Conservation (phyloP, 2,329 filamentous ascomycete species). For the Pyrenochaeta sp. region DNA sequence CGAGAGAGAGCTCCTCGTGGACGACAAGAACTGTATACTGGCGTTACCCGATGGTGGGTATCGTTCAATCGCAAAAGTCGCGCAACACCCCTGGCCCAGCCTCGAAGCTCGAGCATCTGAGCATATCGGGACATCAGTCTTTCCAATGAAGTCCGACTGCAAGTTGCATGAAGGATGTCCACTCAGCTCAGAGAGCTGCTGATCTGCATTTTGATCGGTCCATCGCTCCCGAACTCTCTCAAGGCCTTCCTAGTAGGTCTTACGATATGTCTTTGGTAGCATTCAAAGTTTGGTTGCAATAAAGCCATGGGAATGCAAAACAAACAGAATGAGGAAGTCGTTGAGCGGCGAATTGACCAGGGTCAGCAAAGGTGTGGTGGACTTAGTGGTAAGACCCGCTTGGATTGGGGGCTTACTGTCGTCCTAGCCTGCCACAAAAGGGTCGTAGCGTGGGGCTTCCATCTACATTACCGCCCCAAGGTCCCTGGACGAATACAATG, state of each 20-base stretch:
- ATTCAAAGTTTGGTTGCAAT: not conserved
- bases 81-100: conserved; percentile 21
- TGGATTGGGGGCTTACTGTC: conserved; percentile 13
- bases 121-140: conserved; percentile 14
- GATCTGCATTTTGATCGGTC: not conserved
- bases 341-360: conserved; percentile 19
- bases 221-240: conserved; percentile 3
- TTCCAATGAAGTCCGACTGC: conserved; percentile 7
- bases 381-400: conserved; percentile 8
- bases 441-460: conserved; percentile 16
- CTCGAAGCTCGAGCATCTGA: conserved; percentile 16
- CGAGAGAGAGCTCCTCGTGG: conserved; percentile 3
- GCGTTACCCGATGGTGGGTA: conserved; percentile 14
- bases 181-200: not conserved
- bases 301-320: conserved; percentile 15
- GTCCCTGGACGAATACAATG: conserved; percentile 16
- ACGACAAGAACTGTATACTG: conserved; percentile 4
- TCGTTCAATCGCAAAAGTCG: conserved; percentile 33
- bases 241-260: conserved; percentile 9
- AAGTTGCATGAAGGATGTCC: not conserved
- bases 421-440: conserved; percentile 18
- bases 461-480: conserved; percentile 21
- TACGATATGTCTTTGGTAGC: not conserved
- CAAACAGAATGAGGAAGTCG: conserved; percentile 22
- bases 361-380: conserved; percentile 7